Base-by-base conservation (phyloP, 2,329 filamentous ascomycete species). In the Chaetothyriales sp. region DNA sequence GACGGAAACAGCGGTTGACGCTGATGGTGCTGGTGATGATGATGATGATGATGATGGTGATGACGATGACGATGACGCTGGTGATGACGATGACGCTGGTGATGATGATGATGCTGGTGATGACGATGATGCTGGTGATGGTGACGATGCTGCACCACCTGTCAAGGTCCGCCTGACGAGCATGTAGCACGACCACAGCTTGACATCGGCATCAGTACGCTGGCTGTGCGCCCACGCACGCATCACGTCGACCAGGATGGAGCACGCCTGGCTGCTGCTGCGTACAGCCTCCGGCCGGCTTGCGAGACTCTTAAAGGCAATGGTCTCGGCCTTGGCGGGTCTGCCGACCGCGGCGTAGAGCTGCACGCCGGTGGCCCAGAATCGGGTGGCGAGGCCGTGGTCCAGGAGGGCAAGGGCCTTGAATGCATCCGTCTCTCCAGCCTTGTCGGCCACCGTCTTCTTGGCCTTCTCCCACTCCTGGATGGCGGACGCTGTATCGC, bases 121-220 rank as follows among this genome's bases (percentile, higher is more conserved):
- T n/a, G n/a, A n/a, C n/a, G n/a, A n/a, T 10, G 33, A 9, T 2
- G 33, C 8, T 15, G 33, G 10, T 40, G 33, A 15, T 40, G 33
- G 13, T 15, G 1, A 15, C 5, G 33, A 40, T 69, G 89, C 83
- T 0, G 73, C 67, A 20, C 73, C 63, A 1, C 77, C 80, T 19
- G 46, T 10, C 1, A 88, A 71, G 5, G 77, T 73, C 22, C 73
- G 69, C 54, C 81, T 80, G 58, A 94, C 72, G 49, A 75, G 73
- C 40, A 80, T 68, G 65, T 90, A 92, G 1, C 78, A 65, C 20
- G 74, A 68, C 80, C 84, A 90, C 0, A 86, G 86, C 56, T 74
- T 73, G 18, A 76, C 67, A 25, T 73, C 73, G 70, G 76, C 53
- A 63, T 71, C 47, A 64, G 74, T 65, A 2, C 71, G 70, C 4